Conservation (phyloP, 2,329 filamentous ascomycete species). For the Huntiella moniliformis region DNA sequence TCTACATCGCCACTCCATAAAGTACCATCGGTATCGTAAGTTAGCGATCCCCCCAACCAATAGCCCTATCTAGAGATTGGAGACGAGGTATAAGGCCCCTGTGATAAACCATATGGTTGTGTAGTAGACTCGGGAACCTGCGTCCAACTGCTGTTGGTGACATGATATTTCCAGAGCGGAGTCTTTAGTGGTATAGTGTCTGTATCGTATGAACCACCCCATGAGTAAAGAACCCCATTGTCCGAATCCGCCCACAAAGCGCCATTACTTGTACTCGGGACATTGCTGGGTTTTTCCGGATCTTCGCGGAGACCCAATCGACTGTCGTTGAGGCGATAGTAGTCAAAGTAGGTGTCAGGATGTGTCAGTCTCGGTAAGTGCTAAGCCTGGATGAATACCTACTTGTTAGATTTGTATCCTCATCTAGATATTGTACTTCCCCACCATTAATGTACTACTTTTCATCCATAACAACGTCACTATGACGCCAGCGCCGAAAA, state of each 20-base stretch:
- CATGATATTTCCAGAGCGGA: constrained; percentile 37
- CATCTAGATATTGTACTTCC: too few species aligned
- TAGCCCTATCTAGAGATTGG: constrained; percentile 36
- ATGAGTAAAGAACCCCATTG: constrained; percentile 45
- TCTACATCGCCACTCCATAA: constrained; percentile 21
- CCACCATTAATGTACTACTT: too few species aligned
- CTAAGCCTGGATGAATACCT: too few species aligned
- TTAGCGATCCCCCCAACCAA: constrained; percentile 45
- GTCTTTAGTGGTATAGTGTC: constrained; percentile 26
- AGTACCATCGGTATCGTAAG: constrained; percentile 32
- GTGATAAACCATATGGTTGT: constrained; percentile 29
- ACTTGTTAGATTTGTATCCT: too few species aligned
- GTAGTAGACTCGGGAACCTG: constrained; percentile 22
- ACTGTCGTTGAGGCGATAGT: too few species aligned
- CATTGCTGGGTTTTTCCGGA: constrained; percentile 40
- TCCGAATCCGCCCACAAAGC: constrained; percentile 40
- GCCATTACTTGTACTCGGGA: constrained; percentile 29
- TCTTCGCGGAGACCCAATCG: too few species aligned
- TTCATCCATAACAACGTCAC: too few species aligned
- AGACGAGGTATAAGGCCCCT: constrained; percentile 36
- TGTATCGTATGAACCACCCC: constrained; percentile 34
- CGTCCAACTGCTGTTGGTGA: constrained; percentile 34
- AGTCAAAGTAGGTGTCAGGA: too few species aligned
- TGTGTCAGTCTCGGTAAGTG: too few species aligned
- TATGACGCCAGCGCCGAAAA: too few species aligned